Evolutionary conservation across 768 basidiomycete genomes (phyloP).

Genomic region (Epithele typhae): DNA sequence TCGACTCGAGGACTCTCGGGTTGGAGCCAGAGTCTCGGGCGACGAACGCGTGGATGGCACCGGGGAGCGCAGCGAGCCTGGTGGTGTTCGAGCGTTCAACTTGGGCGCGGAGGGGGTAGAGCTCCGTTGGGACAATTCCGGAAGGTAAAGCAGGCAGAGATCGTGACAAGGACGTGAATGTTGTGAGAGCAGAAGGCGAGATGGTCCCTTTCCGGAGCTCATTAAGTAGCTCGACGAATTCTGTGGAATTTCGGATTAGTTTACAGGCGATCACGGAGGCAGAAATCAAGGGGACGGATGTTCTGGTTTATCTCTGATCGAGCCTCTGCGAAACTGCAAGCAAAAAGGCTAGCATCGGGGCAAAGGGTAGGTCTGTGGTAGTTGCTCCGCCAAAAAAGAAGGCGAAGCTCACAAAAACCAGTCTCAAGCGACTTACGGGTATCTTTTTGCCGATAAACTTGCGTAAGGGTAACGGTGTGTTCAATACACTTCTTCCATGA

Average conservation of each 20-base stretch:
- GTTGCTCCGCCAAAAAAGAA: not conserved
- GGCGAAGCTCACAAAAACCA: not conserved
- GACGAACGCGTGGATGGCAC: constrained; percentile 37
- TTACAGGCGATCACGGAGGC: not conserved
- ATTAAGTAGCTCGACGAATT: constrained; percentile 71
- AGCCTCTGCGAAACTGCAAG: no score
- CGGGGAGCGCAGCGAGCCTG: constrained; percentile 46
- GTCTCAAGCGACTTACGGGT: constrained; percentile 39
- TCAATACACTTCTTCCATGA: constrained; percentile 55
- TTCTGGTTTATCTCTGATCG: no score
- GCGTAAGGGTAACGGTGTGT: constrained; percentile 57
- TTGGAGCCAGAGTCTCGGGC: constrained; percentile 50
- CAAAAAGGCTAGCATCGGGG: no score
- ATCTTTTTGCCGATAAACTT: constrained; percentile 77
- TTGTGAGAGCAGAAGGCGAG: constrained; percentile 38
- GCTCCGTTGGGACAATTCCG: constrained; percentile 44
- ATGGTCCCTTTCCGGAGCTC: constrained; percentile 65
- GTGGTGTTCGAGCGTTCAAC: constrained; percentile 61
- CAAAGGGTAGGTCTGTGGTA: no score
- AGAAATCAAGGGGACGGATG: not conserved
- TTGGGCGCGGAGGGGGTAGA: constrained; percentile 64
- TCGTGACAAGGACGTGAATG: constrained; percentile 46
- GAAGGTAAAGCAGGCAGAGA: constrained; percentile 21
- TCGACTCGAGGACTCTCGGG: constrained; percentile 51
- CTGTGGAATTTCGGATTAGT: constrained; percentile 34